phyloP scores from a whole-genome alignment of 371 early-diverging fungal genomes.

The Circinella minor region DNA sequence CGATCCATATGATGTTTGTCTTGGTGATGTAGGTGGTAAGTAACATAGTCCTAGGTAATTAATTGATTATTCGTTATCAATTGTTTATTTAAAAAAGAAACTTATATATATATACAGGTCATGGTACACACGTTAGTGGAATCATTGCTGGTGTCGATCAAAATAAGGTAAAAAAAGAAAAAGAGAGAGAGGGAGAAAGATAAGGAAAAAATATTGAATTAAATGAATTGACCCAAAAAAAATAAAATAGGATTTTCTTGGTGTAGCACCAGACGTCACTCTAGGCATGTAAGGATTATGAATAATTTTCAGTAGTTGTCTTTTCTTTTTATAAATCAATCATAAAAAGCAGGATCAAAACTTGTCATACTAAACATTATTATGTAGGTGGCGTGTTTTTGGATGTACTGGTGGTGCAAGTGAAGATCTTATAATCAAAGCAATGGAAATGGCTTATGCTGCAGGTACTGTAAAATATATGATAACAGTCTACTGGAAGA shows the following conservation, averaged over 20 bases:
- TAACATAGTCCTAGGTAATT: background rate
- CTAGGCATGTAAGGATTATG: slow-evolving; percentile 33
- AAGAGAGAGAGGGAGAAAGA: no score
- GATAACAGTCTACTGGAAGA: slow-evolving; percentile 10
- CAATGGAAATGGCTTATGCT: slow-evolving; percentile 52
- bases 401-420: slow-evolving; percentile 62
- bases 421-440: slow-evolving; percentile 61
- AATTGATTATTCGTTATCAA: no score
- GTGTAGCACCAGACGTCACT: slow-evolving; percentile 63
- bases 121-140: slow-evolving; percentile 67
- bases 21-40: slow-evolving; percentile 24
- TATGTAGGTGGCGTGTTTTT: slow-evolving; percentile 52
- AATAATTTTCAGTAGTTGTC: slow-evolving; percentile 14
- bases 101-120: slow-evolving; percentile 19
- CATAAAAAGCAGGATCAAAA: background rate
- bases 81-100: background rate
- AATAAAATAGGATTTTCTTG: slow-evolving; percentile 31
- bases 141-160: slow-evolving; percentile 60
- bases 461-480: slow-evolving; percentile 32
- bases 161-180: slow-evolving; percentile 23
- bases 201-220: background rate
- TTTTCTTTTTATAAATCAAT: background rate
- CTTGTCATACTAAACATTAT: no score
- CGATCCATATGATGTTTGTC: slow-evolving; percentile 32
- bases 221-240: background rate